Percentiles rank a stretch among this genome's conserved stretches.
phyloP scores from a whole-genome alignment of 768 basidiomycete species.

The Podaxis sp. region DNA sequence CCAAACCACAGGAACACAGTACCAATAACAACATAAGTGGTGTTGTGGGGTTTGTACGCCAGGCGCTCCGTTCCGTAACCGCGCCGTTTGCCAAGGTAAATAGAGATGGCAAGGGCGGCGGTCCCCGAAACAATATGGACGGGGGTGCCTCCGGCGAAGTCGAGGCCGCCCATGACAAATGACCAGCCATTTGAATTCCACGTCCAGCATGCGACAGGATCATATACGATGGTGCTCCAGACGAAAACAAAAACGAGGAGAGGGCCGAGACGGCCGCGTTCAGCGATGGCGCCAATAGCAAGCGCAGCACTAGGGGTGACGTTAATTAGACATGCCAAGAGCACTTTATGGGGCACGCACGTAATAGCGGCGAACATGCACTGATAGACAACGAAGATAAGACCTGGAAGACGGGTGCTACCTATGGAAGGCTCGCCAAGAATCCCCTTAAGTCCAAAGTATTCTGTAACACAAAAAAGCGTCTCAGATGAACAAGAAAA shows the following conservation, averaged over 20 bases:
- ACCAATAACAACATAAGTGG: conserved; percentile 90
- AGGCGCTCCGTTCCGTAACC: conserved; percentile 91
- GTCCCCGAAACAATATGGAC: conserved; percentile 95
- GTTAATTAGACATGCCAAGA: conserved; percentile 20
- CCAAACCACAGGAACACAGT: conserved; percentile 94
- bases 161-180: conserved; percentile 75
- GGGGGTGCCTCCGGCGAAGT: conserved; percentile 95
- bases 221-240: conserved; percentile 90
- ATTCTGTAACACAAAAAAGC: conserved; percentile 39
- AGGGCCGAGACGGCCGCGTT: conserved; percentile 84
- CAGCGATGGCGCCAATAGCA: conserved; percentile 90
- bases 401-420: conserved; percentile 63
- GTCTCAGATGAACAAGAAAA: conserved; percentile 4
- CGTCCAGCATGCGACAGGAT: conserved; percentile 95
- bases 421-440: conserved; percentile 75
- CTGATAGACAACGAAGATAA: conserved; percentile 85
- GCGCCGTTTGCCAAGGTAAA: conserved; percentile 87
- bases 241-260: conserved; percentile 86
- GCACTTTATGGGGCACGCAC: conserved; percentile 36
- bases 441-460: conserved; percentile 84
- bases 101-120: conserved; percentile 86
- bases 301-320: conserved; percentile 64
- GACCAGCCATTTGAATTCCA: conserved; percentile 87
- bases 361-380: conserved; percentile 90
- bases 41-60: conserved; percentile 93